Conservation (phyloP, 768 basidiomycete species). For the Leucosporidium yakuticum region DNA sequence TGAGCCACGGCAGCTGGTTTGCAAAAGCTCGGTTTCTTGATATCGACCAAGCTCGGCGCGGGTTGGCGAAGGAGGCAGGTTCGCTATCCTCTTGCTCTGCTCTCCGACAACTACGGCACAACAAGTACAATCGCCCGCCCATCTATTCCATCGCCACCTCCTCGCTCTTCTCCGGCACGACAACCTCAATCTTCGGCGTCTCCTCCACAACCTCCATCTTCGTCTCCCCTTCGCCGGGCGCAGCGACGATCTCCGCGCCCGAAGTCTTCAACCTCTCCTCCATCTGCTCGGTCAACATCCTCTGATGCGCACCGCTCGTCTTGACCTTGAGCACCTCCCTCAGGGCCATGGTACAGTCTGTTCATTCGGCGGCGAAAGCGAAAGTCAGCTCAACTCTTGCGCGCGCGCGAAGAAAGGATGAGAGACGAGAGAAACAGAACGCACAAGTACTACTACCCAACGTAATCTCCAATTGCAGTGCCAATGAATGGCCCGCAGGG, state of each 20-base stretch:
- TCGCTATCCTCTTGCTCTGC: no score
- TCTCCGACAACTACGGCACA: no score
- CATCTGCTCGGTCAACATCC: slow-evolving; percentile 29
- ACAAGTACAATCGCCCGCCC: no score
- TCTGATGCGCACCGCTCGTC: slow-evolving; percentile 26
- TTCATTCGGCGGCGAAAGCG: no score
- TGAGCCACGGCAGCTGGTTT: no score
- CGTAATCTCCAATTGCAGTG: slow-evolving; percentile 75
- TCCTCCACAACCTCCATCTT: slow-evolving; percentile 1
- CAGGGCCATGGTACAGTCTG: slow-evolving; percentile 73
- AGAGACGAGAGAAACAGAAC: no score
- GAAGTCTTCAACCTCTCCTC: slow-evolving; percentile 14
- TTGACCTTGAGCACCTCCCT: slow-evolving; percentile 93
- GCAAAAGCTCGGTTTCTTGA: no score
- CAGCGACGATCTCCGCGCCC: not conserved
- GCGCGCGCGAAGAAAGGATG: no score
- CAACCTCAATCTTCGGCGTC: not conserved
- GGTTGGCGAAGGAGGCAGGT: no score
- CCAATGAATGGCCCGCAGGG: slow-evolving; percentile 69
- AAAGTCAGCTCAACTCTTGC: no score
- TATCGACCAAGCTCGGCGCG: no score
- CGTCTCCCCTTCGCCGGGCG: no score
- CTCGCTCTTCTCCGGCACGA: not conserved
- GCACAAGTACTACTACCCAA: slow-evolving; percentile 91
- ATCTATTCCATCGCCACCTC: not conserved